Evolutionary conservation across 2,329 filamentous ascomycete genomes (phyloP), one percentile per base, ranked within the genome.

Genomic region (Gaeumannomyces sp.): DNA sequence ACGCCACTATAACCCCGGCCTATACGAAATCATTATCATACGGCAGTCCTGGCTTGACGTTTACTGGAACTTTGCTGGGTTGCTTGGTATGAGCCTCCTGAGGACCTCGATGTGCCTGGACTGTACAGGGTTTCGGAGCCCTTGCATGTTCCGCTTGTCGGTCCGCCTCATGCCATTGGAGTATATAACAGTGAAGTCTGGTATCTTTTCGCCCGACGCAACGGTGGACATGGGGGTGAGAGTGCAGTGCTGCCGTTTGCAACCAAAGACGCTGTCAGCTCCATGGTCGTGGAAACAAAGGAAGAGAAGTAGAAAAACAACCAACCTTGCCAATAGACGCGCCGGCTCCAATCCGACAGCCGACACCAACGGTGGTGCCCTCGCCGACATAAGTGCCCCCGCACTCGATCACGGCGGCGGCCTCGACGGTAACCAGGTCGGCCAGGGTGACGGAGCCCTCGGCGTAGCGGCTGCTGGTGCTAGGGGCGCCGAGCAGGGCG

Each of bases 131-230:
- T 90, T 82, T 72, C 87, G 85, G 67, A 88, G 76, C 59, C 88
- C 85, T 64, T 85, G 79, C 31, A 88, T 80, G n/a, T 84, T 82
- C 62, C 86, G 85, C 60, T 76, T 82, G 71, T 91, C 88, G 35
- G 75, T 74, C 67, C 87, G 80, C 68, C 81, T 79, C 69, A 80
- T 78, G 31, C 88, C 88, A 65, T 85, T 83, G 0, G 89, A 88
- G 75, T 86, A 92, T 28, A 92, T 78, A 6, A 93, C 89, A 0
- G 86, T 89, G 73, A 84, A 86, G 66, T 92, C 89, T 0, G 84
- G 84, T 0, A 93, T 72, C 14, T 79, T 76, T 38, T 86, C 83
- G 0, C 84, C 83, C 13, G 86, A 83, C 0, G 77, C 75, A 58
- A 93, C 78, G 31, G 81, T 79, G 29, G 84, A 88, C 66, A 85